These are phyloP conservation scores for Beauveria pseudobassiana DNA, from an alignment of 2,329 filamentous ascomycete genomes.

Conservation along the genomic window DNA sequence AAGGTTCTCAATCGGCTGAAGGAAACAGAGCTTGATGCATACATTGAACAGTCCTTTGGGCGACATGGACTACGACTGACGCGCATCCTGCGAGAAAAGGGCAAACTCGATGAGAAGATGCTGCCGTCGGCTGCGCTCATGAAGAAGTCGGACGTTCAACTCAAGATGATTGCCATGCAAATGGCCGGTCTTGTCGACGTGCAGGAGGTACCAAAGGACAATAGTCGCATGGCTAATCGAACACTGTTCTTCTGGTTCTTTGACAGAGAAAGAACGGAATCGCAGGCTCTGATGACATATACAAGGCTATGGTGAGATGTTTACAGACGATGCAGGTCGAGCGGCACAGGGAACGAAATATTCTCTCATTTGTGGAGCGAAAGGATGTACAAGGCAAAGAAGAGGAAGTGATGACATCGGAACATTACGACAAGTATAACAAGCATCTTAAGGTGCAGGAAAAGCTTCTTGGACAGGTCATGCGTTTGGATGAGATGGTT, in stretches of 20 bases:
- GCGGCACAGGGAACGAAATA: conserved; percentile 59
- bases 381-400: conserved; percentile 80
- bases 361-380: conserved; percentile 75
- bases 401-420: conserved; percentile 67
- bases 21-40: conserved; percentile 71
- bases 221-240: conserved; percentile 69
- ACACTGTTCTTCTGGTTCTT: conserved; percentile 92
- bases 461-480: conserved; percentile 70
- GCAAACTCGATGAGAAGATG: conserved; percentile 91
- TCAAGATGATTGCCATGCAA: conserved; percentile 78
- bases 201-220: conserved; percentile 89
- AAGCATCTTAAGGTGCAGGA: conserved; percentile 57
- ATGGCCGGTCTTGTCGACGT: conserved; percentile 81
- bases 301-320: conserved; percentile 82
- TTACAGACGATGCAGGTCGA: conserved; percentile 75
- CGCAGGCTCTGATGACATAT: conserved; percentile 67
- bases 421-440: conserved; percentile 60
- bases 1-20: conserved; percentile 62
- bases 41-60: conserved; percentile 72
- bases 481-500: conserved; percentile 76
- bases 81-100: conserved; percentile 76
- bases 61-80: conserved; percentile 72
- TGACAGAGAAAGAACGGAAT: conserved; percentile 64
- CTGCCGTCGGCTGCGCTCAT: conserved; percentile 75
- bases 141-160: conserved; percentile 76